Evolutionary conservation across 78 protist species (phyloP).

Genomic region (Dictyostelium firmibasis): DNA sequence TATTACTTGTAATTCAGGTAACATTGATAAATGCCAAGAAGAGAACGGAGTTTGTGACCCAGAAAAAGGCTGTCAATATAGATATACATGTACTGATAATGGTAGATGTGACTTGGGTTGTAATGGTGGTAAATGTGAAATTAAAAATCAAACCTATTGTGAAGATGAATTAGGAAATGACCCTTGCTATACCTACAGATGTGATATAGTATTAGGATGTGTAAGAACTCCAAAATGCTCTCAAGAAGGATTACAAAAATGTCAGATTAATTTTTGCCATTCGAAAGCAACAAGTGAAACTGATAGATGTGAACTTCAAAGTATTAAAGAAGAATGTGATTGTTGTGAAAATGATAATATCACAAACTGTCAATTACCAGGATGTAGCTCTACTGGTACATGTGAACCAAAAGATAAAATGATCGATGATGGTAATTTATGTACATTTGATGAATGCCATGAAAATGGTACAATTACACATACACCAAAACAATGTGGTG

Average conservation of each 20-base stretch:
- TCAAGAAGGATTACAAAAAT: background rate
- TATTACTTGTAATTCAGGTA: background rate
- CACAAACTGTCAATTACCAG: too few relatives aligned
- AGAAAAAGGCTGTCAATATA: background rate
- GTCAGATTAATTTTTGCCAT: background rate
- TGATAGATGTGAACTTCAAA: too few relatives aligned
- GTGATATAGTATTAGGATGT: background rate
- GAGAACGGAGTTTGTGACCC: background rate
- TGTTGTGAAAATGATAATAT: too few relatives aligned
- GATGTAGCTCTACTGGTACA: background rate
- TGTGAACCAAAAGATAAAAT: background rate
- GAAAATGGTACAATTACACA: background rate
- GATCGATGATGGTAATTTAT: background rate
- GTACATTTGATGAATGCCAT: slow-evolving; percentile 4
- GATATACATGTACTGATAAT: background rate
- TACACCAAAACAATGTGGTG: background rate
- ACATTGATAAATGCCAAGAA: background rate
- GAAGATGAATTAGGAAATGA: background rate
- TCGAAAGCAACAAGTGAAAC: background rate
- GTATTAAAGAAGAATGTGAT: background rate
- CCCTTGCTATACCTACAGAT: background rate
- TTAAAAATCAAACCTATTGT: background rate
- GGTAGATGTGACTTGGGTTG: background rate
- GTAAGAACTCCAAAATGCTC: background rate
- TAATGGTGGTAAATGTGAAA: background rate